phyloP scores from a whole-genome alignment of 768 basidiomycete genomes.

The Candolleomyces aberdarensis region DNA sequence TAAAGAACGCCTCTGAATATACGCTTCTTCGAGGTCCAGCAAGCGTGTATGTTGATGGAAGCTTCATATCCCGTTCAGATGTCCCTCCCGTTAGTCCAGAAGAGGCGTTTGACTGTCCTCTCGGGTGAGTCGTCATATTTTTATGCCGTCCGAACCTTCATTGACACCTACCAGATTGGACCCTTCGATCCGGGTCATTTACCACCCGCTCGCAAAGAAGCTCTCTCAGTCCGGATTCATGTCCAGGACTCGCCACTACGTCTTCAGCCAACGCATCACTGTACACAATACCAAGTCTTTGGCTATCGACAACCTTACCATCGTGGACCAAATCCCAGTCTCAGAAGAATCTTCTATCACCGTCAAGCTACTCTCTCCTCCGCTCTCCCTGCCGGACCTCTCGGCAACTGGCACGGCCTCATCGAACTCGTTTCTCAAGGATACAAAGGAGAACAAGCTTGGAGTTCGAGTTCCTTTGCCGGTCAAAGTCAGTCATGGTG shows the following conservation, averaged over 20 bases:
- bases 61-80: slow-evolving; percentile 48
- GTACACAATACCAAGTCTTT: slow-evolving; percentile 38
- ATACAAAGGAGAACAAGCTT: background rate
- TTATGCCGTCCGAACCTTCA: background rate
- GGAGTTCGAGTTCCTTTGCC: slow-evolving; percentile 14
- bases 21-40: slow-evolving; percentile 45
- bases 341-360: slow-evolving; percentile 33
- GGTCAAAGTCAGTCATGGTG: slow-evolving; percentile 22
- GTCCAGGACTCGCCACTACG: slow-evolving; percentile 27
- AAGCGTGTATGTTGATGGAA: slow-evolving; percentile 54
- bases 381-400: slow-evolving; percentile 18
- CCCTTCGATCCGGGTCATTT: slow-evolving; percentile 38
- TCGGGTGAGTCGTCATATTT: slow-evolving; percentile 31
- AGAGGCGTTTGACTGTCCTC: slow-evolving; percentile 43
- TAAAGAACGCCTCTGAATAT: slow-evolving; percentile 54
- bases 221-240: slow-evolving; percentile 31
- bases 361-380: slow-evolving; percentile 38
- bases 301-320: slow-evolving; percentile 28
- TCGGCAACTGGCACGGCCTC: background rate
- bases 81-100: slow-evolving; percentile 40
- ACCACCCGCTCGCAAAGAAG: slow-evolving; percentile 35
- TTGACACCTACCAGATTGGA: slow-evolving; percentile 26
- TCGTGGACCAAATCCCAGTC: slow-evolving; percentile 38
- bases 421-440: background rate
- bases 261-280: slow-evolving; percentile 36